A percentile compares a stretch with the other conserved stretches of the same genome.
Conservation (phyloP, 2,329 filamentous ascomycete species). For the Aspergillus sp. region DNA sequence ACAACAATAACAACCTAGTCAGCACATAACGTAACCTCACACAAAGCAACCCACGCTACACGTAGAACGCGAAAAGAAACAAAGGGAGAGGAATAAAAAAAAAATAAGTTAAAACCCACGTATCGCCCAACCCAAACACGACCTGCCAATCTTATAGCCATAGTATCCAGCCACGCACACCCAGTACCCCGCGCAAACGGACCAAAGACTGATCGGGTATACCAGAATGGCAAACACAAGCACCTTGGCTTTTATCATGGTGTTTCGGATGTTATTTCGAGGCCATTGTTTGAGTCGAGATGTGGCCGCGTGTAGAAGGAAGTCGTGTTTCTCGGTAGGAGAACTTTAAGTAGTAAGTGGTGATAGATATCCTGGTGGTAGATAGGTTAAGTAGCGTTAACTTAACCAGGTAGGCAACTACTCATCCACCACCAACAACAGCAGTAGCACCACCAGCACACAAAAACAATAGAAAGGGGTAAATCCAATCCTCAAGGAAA, state of each 20-base stretch:
- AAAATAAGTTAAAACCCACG: background rate
- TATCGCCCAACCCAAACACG: background rate
- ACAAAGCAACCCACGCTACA: background rate
- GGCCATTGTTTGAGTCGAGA: too few species aligned
- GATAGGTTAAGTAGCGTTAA: too few species aligned
- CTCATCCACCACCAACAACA: too few species aligned
- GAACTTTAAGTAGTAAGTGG: too few species aligned
- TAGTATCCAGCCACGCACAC: background rate
- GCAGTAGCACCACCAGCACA: too few species aligned
- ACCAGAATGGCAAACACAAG: background rate
- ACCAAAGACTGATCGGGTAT: background rate
- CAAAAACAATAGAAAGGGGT: too few species aligned
- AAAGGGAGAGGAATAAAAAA: too few species aligned
- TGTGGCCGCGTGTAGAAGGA: too few species aligned
- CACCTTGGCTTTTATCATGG: background rate
- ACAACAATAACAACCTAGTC: background rate
- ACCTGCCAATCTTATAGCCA: background rate
- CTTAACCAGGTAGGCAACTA: too few species aligned
- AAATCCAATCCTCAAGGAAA: too few species aligned
- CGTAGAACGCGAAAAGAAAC: background rate
- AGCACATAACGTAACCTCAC: background rate
- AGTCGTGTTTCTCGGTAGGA: too few species aligned
- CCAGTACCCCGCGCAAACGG: background rate
- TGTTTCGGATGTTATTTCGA: background rate
- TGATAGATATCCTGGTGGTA: too few species aligned